These are phyloP conservation scores for Tolypocladium inflatum DNA, from an alignment of 2,329 filamentous ascomycete species.

Conservation along the genomic window DNA sequence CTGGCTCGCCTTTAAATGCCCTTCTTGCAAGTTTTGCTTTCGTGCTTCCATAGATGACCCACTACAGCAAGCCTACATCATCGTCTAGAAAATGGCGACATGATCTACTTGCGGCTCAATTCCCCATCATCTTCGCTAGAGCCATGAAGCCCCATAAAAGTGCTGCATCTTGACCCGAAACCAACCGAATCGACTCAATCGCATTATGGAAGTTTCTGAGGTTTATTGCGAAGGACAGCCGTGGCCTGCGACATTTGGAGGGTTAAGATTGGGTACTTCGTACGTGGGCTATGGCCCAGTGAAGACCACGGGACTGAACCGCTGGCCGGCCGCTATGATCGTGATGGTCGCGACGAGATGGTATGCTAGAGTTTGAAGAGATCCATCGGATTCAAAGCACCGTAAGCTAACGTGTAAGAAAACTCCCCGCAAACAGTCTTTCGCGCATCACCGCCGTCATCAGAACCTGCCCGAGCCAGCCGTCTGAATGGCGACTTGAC, in stretches of 20 bases:
- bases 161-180: not conserved
- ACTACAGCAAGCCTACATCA: not conserved
- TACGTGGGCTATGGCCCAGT: not conserved
- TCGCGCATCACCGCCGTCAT: too few relatives aligned
- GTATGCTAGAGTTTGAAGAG: too few relatives aligned
- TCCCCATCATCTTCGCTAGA: not conserved
- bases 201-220: not conserved
- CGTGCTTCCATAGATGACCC: not conserved
- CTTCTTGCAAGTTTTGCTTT: not conserved
- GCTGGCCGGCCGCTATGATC: too few relatives aligned
- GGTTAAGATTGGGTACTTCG: not conserved
- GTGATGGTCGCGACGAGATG: too few relatives aligned
- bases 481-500: too few relatives aligned
- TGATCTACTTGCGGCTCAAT: not conserved
- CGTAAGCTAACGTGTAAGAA: too few relatives aligned
- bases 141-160: not conserved
- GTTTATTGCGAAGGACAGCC: not conserved
- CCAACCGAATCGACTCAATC: not conserved
- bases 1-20: too few relatives aligned
- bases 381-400: too few relatives aligned
- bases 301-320: too few relatives aligned
- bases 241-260: not conserved
- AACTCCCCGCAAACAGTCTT: too few relatives aligned
- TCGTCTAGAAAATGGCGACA: not conserved
- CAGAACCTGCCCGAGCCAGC: too few relatives aligned